These are phyloP conservation scores for Stevia rebaudiana DNA, from an alignment of 140 eudicot genomes.

Conservation along the genomic window DNA sequence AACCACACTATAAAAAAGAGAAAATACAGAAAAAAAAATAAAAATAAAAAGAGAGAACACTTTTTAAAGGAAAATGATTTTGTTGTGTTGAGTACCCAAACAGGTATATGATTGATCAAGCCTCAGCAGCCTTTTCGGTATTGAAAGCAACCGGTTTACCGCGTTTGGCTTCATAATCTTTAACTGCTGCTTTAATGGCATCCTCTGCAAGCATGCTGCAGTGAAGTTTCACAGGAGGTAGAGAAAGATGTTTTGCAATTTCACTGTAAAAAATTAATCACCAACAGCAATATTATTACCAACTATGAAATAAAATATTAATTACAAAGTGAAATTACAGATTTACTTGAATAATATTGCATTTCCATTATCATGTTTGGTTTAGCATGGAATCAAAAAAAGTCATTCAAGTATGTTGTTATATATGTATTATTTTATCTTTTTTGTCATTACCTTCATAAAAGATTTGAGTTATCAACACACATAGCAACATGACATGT, in stretches of 20 bases:
- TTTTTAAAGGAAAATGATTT: not conserved
- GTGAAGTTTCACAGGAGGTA: conserved; percentile 93
- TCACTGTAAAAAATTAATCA: conserved; percentile 53
- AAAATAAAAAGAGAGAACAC: too few species aligned
- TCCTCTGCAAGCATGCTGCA: conserved; percentile 99
- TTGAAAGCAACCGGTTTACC: conserved; percentile 35
- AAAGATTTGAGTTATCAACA: not conserved
- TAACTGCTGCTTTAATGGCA: conserved; percentile 90
- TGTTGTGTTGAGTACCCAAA: not conserved
- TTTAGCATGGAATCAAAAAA: not conserved
- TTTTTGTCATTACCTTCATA: not conserved
- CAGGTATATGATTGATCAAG: conserved; percentile 28
- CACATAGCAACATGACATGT: not conserved
- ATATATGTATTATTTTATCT: not conserved
- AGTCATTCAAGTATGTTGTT: not conserved
- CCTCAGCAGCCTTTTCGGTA: conserved; percentile 48
- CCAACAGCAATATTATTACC: not conserved
- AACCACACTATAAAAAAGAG: not conserved
- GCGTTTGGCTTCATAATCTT: conserved; percentile 77
- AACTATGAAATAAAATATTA: not conserved
- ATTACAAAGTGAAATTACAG: not conserved
- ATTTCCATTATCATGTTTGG: not conserved
- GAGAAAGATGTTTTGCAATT: conserved; percentile 89
- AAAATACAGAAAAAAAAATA: not conserved
- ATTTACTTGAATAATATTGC: not conserved